A percentile compares a stretch with the other conserved stretches of the same genome.
Evolutionary conservation across 1,284 basidiomycete genomes (phyloP).

Genomic region (Ustilago sp.): DNA sequence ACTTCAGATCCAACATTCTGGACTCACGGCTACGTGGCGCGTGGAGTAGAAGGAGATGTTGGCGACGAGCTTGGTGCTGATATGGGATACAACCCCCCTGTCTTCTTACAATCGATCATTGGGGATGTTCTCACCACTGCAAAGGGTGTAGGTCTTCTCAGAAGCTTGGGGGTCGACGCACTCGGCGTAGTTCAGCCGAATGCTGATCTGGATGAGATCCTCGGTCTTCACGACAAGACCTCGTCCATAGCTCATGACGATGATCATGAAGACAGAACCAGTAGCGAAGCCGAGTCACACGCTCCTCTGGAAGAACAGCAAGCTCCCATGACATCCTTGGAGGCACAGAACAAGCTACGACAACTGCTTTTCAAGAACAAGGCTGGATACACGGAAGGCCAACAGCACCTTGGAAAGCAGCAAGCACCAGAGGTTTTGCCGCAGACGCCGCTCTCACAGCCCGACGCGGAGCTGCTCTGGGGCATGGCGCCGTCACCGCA

Average conservation of each 20-base stretch:
- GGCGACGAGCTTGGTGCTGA: slow-evolving; percentile 9
- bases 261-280: neutral
- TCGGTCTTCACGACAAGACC: slow-evolving; percentile 7
- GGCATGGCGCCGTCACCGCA: neutral
- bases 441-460: slow-evolving; percentile 30
- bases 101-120: slow-evolving; percentile 38
- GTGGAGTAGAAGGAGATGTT: neutral
- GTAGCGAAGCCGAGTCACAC: neutral
- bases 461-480: slow-evolving; percentile 22
- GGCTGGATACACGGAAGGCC: neutral
- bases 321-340: neutral
- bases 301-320: neutral
- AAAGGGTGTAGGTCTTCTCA: slow-evolving; percentile 48
- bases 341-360: slow-evolving; percentile 16
- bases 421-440: slow-evolving; percentile 7
- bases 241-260: neutral
- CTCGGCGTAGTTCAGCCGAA: slow-evolving; percentile 37
- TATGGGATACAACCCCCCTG: slow-evolving; percentile 32
- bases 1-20: slow-evolving; percentile 42
- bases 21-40: slow-evolving; percentile 26
- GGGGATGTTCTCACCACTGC: slow-evolving; percentile 38
- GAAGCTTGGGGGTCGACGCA: slow-evolving; percentile 49
- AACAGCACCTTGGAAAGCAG: neutral
- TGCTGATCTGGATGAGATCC: slow-evolving; percentile 20
- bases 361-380: slow-evolving; percentile 18